Conservation (phyloP, 192 early-diverging fungal genomes). For the Chytriomyces confervae region DNA sequence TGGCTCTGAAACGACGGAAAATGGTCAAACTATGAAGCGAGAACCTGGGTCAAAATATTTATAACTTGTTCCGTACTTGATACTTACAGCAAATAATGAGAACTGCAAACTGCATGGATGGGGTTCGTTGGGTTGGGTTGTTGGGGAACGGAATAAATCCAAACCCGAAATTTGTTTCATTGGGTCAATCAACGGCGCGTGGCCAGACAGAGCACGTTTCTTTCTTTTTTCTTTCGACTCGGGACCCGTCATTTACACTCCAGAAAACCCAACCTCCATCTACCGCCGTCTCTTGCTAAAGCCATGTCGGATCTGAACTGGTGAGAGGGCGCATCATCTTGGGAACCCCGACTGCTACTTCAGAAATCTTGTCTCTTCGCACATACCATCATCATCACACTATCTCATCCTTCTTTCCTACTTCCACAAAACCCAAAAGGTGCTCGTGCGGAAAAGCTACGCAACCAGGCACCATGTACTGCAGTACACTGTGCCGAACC, state of each 20-base stretch:
- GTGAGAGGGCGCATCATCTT: neutral
- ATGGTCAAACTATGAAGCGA: too few relatives aligned
- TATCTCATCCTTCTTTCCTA: neutral
- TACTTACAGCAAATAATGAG: too few relatives aligned
- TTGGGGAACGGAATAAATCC: neutral
- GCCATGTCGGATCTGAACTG: neutral
- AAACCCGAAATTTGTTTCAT: constrained; percentile 1
- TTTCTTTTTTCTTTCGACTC: neutral
- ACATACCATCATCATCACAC: neutral
- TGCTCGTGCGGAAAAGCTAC: constrained; percentile 20
- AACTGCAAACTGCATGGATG: too few relatives aligned
- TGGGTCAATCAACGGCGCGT: neutral
- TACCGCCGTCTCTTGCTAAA: neutral
- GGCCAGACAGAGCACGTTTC: neutral
- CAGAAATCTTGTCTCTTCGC: neutral
- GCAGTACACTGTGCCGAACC: neutral
- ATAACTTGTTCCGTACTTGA: too few relatives aligned
- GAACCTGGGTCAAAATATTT: too few relatives aligned
- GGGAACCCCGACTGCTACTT: neutral
- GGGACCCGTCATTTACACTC: neutral
- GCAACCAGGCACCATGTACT: constrained; percentile 7
- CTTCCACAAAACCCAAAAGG: neutral
- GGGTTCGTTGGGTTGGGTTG: too few relatives aligned
- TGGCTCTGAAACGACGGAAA: too few relatives aligned
- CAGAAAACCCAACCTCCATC: neutral